Base-by-base conservation (phyloP, 257 asterid genomes). In the Pogostemon cablin region DNA sequence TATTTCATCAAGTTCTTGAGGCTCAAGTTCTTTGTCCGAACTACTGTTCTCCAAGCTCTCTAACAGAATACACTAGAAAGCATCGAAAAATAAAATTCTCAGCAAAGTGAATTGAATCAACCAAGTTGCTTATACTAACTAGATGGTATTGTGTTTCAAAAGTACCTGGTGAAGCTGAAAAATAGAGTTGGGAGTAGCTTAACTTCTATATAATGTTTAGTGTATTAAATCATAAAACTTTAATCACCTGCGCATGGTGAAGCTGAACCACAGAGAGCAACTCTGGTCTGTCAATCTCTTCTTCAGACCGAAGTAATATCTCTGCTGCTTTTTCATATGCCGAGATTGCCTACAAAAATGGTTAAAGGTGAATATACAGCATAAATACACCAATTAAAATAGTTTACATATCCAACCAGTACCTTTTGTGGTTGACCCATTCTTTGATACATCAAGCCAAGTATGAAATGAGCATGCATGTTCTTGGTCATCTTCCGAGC, bases 341-440 rank as follows among this genome's bases (percentile, higher is more conserved):
- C 82, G 67, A 65, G 76, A 86, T 84, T 62, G 98, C 99, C 99
- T 95, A 77, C 39, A 71, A 79, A 56, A 17, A 67, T 72, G 34
- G 68, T 68, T 63, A 71, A 44, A 67, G 38, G 41, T 59, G 46
- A 67, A 72, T 55, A 72, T 66, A 25, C 32, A 41, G 49, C 71
- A 78, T 65, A 39, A n/a, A 43, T 62, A 72, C 47, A 71, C 11
- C 56, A 53, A 71, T 49, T 56, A 47, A 73, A 65, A 65, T 67
- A 49, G 42, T 60, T 60, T 42, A 63, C 62, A 52, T 50, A 62
- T 69, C 70, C 56, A 53, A 77, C 68, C 48, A 71, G 66, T 85
- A 95, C 99, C 98, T 91, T 91, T 83, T 89, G 96, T 64, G 98
- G 92, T 77, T 95, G 98, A 38, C 98, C 93, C 96, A 89, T 87